Conservation (phyloP, 1,139 yeast species). For the Lodderomyces oxycetoniae region DNA sequence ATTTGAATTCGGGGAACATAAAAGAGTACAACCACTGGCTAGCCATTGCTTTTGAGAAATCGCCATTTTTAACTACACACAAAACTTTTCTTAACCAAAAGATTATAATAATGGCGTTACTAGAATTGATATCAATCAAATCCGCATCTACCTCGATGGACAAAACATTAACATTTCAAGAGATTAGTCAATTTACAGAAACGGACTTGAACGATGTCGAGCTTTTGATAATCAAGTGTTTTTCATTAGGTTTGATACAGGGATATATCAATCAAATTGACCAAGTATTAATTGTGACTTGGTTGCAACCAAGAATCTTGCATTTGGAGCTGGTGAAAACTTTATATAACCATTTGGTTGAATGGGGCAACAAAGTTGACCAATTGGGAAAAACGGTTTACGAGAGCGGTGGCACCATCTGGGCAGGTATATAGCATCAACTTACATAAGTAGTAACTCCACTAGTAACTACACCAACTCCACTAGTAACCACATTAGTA, state of each 20-base stretch:
- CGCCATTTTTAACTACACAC: conserved; percentile 57
- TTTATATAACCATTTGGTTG: conserved; percentile 67
- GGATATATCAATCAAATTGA: conserved; percentile 88
- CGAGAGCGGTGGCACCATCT: conserved; percentile 34
- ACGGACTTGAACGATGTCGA: conserved; percentile 74
- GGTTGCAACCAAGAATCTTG: conserved; percentile 96
- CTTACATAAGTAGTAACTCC: too few species aligned
- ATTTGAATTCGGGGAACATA: conserved; percentile 78
- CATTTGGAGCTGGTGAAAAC: conserved; percentile 71
- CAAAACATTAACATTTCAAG: conserved; percentile 67
- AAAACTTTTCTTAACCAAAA: conserved; percentile 79
- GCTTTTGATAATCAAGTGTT: conserved; percentile 84
- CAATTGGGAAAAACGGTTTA: conserved; percentile 49
- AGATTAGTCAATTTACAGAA: conserved; percentile 70
- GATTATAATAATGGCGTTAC: conserved; percentile 85
- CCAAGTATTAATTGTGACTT: conserved; percentile 70
- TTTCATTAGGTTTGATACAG: conserved; percentile 73
- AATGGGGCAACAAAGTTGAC: conserved; percentile 75
- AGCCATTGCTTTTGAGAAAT: conserved; percentile 32
- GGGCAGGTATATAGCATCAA: conserved; percentile 30
- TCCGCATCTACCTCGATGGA: conserved; percentile 51
- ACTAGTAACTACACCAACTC: too few species aligned
- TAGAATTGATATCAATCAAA: conserved; percentile 79
- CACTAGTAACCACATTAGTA: too few species aligned
- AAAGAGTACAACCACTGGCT: conserved; percentile 51